phyloP scores from a whole-genome alignment of 257 asterid genomes.

The Gynochthodes officinalis region DNA sequence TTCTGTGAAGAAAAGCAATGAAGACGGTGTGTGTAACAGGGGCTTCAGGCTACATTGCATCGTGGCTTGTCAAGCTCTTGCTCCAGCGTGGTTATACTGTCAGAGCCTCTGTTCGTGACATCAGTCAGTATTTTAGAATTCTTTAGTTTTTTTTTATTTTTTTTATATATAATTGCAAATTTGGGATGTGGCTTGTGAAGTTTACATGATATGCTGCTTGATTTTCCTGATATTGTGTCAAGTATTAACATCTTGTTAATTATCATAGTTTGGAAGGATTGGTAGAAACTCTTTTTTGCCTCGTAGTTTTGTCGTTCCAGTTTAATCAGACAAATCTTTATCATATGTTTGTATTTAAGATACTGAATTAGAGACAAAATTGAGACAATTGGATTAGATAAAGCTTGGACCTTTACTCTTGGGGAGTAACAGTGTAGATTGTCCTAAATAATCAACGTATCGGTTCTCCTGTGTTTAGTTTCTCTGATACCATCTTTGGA shows the following conservation, averaged over 20 bases:
- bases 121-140: conserved; percentile 18
- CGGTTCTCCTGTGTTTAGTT: background rate
- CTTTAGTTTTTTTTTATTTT: background rate
- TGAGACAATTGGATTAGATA: too few species aligned
- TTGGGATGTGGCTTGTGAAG: background rate
- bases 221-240: background rate
- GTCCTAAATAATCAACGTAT: too few species aligned
- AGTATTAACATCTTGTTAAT: too few species aligned
- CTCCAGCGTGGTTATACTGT: conserved; percentile 61
- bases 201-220: background rate
- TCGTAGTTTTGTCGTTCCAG: background rate
- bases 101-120: conserved; percentile 54
- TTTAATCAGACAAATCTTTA: too few species aligned
- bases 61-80: conserved; percentile 60
- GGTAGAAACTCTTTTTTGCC: background rate
- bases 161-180: background rate
- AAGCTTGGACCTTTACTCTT: too few species aligned
- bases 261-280: too few species aligned
- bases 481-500: too few species aligned
- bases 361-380: too few species aligned
- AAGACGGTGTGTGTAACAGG: conserved; percentile 62
- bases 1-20: conserved; percentile 7
- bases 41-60: conserved; percentile 62
- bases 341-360: too few species aligned
- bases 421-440: too few species aligned